Evolutionary conservation across 352 stramenopile species (phyloP).

Genomic region (Phytophthora litchii): DNA sequence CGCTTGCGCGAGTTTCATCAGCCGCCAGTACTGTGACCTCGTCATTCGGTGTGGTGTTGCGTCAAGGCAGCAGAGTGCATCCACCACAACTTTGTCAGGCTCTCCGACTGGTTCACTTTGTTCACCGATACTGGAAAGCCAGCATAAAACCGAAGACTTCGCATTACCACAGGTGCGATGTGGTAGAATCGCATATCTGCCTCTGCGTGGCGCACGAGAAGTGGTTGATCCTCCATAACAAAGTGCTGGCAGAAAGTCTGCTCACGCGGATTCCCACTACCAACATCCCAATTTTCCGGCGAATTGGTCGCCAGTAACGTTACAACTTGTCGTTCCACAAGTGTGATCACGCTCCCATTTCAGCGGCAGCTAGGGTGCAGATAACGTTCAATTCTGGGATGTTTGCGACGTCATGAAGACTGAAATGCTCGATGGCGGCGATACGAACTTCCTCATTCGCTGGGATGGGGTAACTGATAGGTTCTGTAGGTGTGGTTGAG

Average conservation of each 20-base stretch:
- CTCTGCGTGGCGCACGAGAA: conserved; percentile 44
- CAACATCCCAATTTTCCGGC: conserved; percentile 30
- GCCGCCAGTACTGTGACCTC: conserved; percentile 42
- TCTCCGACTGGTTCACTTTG: conserved; percentile 3
- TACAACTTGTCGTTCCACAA: conserved; percentile 33
- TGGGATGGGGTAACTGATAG: conserved; percentile 27
- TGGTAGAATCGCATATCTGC: conserved; percentile 45
- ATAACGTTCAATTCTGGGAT: conserved; percentile 37
- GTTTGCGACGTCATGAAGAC: conserved; percentile 22
- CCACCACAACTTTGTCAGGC: conserved; percentile 30
- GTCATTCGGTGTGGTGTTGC: conserved; percentile 34
- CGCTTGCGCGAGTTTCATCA: conserved; percentile 38
- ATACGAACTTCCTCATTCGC: conserved; percentile 30
- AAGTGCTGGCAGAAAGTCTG: conserved; percentile 52
- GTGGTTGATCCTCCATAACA: conserved; percentile 44
- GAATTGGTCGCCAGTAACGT: conserved; percentile 33
- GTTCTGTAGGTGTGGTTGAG: conserved; percentile 1
- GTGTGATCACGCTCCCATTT: conserved; percentile 38
- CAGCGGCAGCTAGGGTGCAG: conserved; percentile 34
- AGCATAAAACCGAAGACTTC: conserved; percentile 39
- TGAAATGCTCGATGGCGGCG: conserved; percentile 23
- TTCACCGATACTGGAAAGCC: conserved; percentile 38
- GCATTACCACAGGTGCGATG: conserved; percentile 30
- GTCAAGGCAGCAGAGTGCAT: conserved; percentile 44
- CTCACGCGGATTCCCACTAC: conserved; percentile 33